phyloP scores from a whole-genome alignment of 2,329 filamentous ascomycete species.

The Trichoderma sp. region DNA sequence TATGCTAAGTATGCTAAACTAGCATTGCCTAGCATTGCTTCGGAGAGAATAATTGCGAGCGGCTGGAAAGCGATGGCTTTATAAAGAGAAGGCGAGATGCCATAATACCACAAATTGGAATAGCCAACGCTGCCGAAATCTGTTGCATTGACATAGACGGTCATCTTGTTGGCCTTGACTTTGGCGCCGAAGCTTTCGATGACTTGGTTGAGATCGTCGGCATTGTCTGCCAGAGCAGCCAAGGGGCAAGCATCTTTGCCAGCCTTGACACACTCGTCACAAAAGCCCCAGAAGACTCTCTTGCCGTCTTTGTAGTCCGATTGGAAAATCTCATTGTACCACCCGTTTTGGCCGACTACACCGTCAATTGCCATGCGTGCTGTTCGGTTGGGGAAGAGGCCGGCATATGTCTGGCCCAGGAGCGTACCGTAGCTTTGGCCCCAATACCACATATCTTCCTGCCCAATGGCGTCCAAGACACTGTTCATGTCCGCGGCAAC shows the following conservation, averaged over 20 bases:
- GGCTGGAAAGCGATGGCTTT: slow-evolving; percentile 44
- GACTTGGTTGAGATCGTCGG: slow-evolving; percentile 40
- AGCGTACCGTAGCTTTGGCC: slow-evolving; percentile 50
- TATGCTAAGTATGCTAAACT: slow-evolving; percentile 38
- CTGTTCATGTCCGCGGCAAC: slow-evolving; percentile 57
- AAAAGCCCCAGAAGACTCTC: slow-evolving; percentile 40
- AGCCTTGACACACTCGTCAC: slow-evolving; percentile 47
- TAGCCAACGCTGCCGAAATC: slow-evolving; percentile 46
- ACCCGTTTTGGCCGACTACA: slow-evolving; percentile 41
- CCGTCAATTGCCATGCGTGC: slow-evolving; percentile 45
- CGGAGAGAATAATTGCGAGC: slow-evolving; percentile 42
- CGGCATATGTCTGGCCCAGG: slow-evolving; percentile 48
- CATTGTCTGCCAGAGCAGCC: slow-evolving; percentile 43
- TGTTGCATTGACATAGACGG: slow-evolving; percentile 49
- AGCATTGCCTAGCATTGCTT: slow-evolving; percentile 46
- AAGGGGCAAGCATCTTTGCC: slow-evolving; percentile 50
- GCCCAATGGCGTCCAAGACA: slow-evolving; percentile 48
- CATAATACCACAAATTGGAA: slow-evolving; percentile 42
- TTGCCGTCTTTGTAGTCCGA: slow-evolving; percentile 38
- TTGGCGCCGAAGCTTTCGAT: slow-evolving; percentile 41
- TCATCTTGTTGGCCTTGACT: slow-evolving; percentile 46
- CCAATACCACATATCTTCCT: slow-evolving; percentile 45
- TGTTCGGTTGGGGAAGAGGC: slow-evolving; percentile 43
- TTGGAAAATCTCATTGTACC: slow-evolving; percentile 39
- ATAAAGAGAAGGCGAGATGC: slow-evolving; percentile 47